Conservation (phyloP, 208 protist genomes). For the Wallacemonas sp. region DNA sequence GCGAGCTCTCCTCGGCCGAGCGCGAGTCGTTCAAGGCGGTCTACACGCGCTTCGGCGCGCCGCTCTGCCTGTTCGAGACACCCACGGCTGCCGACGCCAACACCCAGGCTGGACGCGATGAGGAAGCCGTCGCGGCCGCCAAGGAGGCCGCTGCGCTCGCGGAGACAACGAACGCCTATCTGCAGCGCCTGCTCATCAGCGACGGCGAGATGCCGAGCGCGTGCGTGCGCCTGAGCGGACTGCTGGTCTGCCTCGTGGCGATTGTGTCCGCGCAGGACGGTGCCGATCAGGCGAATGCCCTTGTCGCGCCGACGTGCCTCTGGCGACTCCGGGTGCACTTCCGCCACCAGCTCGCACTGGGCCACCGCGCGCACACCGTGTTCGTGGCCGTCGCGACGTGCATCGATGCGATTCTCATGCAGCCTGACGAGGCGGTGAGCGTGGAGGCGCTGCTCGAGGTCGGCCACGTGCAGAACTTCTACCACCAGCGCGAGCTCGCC, state of each 20-base stretch:
- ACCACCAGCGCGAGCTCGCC: slow-evolving; percentile 81
- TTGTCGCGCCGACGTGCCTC: slow-evolving; percentile 47
- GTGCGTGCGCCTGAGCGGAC: slow-evolving; percentile 55
- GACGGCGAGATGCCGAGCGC: slow-evolving; percentile 86
- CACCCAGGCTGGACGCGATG: not conserved
- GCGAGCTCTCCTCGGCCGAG: slow-evolving; percentile 68
- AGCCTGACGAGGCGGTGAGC: slow-evolving; percentile 45
- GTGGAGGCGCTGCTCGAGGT: slow-evolving; percentile 80
- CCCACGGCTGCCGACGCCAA: not conserved
- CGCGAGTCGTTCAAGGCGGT: slow-evolving; percentile 37
- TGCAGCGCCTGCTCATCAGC: slow-evolving; percentile 78
- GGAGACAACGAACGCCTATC: slow-evolving; percentile 39
- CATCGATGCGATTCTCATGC: slow-evolving; percentile 65
- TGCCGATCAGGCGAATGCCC: slow-evolving; percentile 21
- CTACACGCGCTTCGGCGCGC: slow-evolving; percentile 42
- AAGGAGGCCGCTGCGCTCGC: slow-evolving; percentile 14
- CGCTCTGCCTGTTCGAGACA: slow-evolving; percentile 3
- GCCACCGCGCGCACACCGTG: slow-evolving; percentile 72
- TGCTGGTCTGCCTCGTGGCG: slow-evolving; percentile 67
- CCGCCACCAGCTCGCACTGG: slow-evolving; percentile 77
- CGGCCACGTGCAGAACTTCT: slow-evolving; percentile 85
- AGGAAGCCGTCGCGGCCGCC: slow-evolving; percentile 11
- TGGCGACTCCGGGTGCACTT: slow-evolving; percentile 83
- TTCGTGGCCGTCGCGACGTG: slow-evolving; percentile 64
- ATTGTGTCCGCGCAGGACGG: slow-evolving; percentile 34